These are phyloP conservation scores for Vitis amurensis DNA, from an alignment of 164 flowering plant species.

Conservation along the genomic window DNA sequence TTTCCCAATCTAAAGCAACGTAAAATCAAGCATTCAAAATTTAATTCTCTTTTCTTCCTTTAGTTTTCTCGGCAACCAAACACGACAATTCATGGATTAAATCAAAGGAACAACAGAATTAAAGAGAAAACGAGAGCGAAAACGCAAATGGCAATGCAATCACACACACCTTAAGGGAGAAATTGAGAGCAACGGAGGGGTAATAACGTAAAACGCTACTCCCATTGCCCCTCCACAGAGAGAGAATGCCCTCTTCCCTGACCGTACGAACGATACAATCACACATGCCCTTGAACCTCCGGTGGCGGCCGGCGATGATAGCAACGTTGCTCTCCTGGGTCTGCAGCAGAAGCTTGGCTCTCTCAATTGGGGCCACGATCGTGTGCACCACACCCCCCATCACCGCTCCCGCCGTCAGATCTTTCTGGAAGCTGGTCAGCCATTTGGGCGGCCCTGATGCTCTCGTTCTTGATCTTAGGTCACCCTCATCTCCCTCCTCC, in stretches of 20 bases:
- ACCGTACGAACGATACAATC: slow-evolving; percentile 78
- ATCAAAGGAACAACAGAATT: neutral
- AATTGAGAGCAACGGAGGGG: slow-evolving; percentile 97
- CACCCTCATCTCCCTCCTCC: slow-evolving; percentile 14
- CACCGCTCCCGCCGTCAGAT: slow-evolving; percentile 86
- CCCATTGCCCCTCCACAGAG: slow-evolving; percentile 97
- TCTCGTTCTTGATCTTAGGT: neutral
- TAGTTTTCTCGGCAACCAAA: too few relatives aligned
- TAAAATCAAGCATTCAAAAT: too few relatives aligned
- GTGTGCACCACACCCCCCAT: slow-evolving; percentile 94
- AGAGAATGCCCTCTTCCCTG: slow-evolving; percentile 80
- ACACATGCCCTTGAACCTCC: slow-evolving; percentile 84
- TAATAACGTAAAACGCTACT: slow-evolving; percentile 87
- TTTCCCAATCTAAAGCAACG: too few relatives aligned
- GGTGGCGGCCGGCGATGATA: slow-evolving; percentile 54
- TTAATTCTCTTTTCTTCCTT: too few relatives aligned
- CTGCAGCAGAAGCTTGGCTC: slow-evolving; percentile 87
- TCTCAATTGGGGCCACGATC: slow-evolving; percentile 92
- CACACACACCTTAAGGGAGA: slow-evolving; percentile 86
- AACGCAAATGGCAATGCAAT: neutral
- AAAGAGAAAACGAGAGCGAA: neutral
- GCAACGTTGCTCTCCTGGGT: slow-evolving; percentile 95
- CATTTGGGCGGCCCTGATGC: slow-evolving; percentile 19
- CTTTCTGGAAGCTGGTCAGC: slow-evolving; percentile 59
- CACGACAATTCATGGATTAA: neutral